Conservation (phyloP, 768 basidiomycete genomes). For the Kwoniella pini region DNA sequence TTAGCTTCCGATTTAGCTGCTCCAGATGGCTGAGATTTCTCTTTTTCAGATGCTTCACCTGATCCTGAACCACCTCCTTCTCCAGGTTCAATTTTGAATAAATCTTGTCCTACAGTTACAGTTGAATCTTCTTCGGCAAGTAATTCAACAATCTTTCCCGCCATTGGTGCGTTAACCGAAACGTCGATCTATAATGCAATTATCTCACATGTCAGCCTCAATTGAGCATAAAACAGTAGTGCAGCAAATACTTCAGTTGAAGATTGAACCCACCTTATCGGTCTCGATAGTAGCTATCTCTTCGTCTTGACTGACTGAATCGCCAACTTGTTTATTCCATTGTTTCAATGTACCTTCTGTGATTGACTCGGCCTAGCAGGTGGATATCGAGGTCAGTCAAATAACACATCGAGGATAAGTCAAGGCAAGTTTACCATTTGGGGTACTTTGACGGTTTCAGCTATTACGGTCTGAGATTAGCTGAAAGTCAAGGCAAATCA, state of each 20-base stretch:
- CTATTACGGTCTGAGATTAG: conserved; percentile 15
- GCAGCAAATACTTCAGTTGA: no score
- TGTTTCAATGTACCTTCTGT: conserved; percentile 94
- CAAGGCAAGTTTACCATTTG: conserved; percentile 67
- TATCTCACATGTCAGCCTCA: no score
- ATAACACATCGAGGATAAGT: neutral
- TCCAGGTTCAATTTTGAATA: conserved; percentile 86
- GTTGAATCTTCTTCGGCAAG: conserved; percentile 91
- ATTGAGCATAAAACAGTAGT: no score
- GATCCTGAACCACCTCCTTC: conserved; percentile 58
- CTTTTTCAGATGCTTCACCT: conserved; percentile 17
- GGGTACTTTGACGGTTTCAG: conserved; percentile 89
- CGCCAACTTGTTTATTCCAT: conserved; percentile 91
- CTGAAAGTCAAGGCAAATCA: neutral
- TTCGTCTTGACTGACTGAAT: conserved; percentile 85
- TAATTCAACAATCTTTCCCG: conserved; percentile 83
- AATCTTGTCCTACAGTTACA: conserved; percentile 89
- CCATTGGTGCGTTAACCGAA: conserved; percentile 85
- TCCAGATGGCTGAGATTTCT: conserved; percentile 33
- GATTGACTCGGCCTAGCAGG: conserved; percentile 73
- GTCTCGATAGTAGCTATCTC: conserved; percentile 98
- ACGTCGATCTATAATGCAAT: conserved; percentile 98
- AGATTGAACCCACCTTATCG: conserved; percentile 72
- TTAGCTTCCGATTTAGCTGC: conserved; percentile 46
- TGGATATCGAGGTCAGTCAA: no score